phyloP scores from a whole-genome alignment of 192 early-diverging fungal species.

The Dimargaris verticillata region DNA sequence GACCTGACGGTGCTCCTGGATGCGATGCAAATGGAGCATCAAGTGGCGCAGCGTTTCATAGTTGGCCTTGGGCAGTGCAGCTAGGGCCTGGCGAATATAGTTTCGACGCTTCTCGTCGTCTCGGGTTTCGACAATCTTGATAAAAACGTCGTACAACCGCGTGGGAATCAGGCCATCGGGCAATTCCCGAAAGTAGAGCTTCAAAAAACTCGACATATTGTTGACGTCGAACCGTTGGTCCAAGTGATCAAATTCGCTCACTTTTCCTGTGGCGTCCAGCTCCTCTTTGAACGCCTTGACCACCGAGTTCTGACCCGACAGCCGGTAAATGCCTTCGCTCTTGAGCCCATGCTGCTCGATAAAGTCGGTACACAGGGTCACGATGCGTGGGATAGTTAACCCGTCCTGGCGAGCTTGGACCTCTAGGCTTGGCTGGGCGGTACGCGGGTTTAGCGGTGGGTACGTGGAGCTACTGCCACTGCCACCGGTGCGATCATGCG shows the following conservation, averaged over 20 bases:
- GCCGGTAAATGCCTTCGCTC: slow-evolving; percentile 76
- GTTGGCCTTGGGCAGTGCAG: slow-evolving; percentile 60
- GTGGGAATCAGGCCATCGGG: slow-evolving; percentile 70
- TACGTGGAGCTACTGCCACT: not conserved
- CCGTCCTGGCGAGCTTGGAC: slow-evolving; percentile 53
- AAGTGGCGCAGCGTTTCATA: slow-evolving; percentile 69
- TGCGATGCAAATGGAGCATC: slow-evolving; percentile 63
- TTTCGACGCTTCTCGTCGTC: slow-evolving; percentile 28
- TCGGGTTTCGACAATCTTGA: slow-evolving; percentile 1
- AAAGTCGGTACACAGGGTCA: slow-evolving; percentile 61
- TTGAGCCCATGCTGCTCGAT: slow-evolving; percentile 65
- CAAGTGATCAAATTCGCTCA: slow-evolving; percentile 43
- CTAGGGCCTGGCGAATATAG: slow-evolving; percentile 53
- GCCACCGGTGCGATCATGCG: slow-evolving; percentile 60
- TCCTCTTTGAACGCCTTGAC: slow-evolving; percentile 53
- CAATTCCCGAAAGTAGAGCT: slow-evolving; percentile 90
- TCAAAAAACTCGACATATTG: slow-evolving; percentile 68
- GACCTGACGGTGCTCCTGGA: slow-evolving; percentile 52
- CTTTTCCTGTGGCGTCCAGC: slow-evolving; percentile 58
- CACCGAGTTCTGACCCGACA: slow-evolving; percentile 61
- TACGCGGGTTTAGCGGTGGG: not conserved
- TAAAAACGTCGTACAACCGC: not conserved
- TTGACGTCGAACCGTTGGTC: slow-evolving; percentile 58
- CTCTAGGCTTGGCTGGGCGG: slow-evolving; percentile 33
- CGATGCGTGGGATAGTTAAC: slow-evolving; percentile 54